Evolutionary conservation across 352 stramenopile genomes (phyloP).

Genomic region (Pythium grandisporangium): DNA sequence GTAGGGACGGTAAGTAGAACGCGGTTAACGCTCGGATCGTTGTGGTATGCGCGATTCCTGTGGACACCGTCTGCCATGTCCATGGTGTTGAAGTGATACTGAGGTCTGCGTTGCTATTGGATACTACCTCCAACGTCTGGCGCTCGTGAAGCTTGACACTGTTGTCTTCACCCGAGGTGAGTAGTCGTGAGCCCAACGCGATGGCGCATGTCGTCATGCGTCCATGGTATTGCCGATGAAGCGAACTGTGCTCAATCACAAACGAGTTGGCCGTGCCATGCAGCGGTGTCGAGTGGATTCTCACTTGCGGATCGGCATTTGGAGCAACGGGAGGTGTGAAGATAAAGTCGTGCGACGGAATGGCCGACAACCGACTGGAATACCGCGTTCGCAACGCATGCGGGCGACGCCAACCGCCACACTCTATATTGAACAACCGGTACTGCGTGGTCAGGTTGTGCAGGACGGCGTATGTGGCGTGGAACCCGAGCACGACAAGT

Average conservation of each 20-base stretch:
- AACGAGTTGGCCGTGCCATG: not conserved
- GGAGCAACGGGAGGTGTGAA: conserved; percentile 49
- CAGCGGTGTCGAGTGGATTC: conserved; percentile 48
- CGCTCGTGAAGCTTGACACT: conserved; percentile 63
- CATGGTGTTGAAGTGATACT: not conserved
- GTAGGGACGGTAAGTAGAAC: conserved; percentile 19
- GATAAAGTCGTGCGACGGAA: conserved; percentile 51
- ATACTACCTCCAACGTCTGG: conserved; percentile 3
- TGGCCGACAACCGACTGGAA: conserved; percentile 4
- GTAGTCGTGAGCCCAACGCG: conserved; percentile 31
- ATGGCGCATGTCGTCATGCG: conserved; percentile 64
- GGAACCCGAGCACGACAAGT: conserved; percentile 80
- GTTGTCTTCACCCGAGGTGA: conserved; percentile 80
- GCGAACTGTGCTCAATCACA: conserved; percentile 29
- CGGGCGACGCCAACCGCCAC: conserved; percentile 74
- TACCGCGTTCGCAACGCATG: conserved; percentile 33
- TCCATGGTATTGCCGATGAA: conserved; percentile 65
- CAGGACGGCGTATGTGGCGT: conserved; percentile 58
- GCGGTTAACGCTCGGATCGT: conserved; percentile 58
- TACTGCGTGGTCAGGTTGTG: conserved; percentile 70
- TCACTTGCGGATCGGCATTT: conserved; percentile 40
- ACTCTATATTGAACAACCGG: conserved; percentile 67
- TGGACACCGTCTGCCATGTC: conserved; percentile 38
- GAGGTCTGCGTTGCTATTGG: no score
- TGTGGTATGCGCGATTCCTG: conserved; percentile 68